Evolutionary conservation across 345 rosid genomes (phyloP).

Genomic region (Aquilaria malaccensis): DNA sequence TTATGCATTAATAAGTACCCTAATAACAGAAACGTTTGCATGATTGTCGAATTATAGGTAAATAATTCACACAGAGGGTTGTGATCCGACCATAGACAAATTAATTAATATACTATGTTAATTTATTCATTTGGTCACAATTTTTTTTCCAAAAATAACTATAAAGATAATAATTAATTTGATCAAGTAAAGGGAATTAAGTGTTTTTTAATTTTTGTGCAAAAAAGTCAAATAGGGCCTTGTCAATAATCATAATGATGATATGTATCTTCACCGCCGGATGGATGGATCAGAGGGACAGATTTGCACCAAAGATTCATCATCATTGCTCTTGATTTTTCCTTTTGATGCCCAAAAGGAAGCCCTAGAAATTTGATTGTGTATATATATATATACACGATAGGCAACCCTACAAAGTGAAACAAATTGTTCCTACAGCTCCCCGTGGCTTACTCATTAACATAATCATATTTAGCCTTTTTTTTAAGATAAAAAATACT

Average conservation of each 20-base stretch:
- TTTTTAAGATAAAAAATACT: too few relatives aligned
- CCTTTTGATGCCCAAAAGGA: constrained; percentile 26
- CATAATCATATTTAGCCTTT: too few relatives aligned
- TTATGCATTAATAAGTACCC: too few relatives aligned
- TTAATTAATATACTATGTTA: too few relatives aligned
- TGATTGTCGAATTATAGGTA: constrained; percentile 4
- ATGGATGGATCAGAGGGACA: constrained; percentile 29
- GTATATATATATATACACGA: constrained; percentile 2
- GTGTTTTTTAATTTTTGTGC: constrained; percentile 40
- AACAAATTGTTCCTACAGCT: constrained; percentile 4
- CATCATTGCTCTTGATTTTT: constrained; percentile 67
- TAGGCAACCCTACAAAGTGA: constrained; percentile 12
- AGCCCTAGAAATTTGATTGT: constrained; percentile 10
- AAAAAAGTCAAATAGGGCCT: constrained; percentile 67
- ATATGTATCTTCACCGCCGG: constrained; percentile 44
- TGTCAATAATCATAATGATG: constrained; percentile 61
- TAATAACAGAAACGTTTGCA: neutral
- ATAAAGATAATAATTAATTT: constrained; percentile 7
- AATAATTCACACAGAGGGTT: neutral
- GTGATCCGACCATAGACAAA: neutral
- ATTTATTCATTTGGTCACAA: constrained; percentile 4
- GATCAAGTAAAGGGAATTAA: constrained; percentile 28
- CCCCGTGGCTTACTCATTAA: too few relatives aligned
- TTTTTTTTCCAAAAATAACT: neutral
- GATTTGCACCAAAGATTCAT: constrained; percentile 88